Evolutionary conservation across 2,329 filamentous ascomycete species (phyloP).

Genomic region (Penicillium sumatraense): DNA sequence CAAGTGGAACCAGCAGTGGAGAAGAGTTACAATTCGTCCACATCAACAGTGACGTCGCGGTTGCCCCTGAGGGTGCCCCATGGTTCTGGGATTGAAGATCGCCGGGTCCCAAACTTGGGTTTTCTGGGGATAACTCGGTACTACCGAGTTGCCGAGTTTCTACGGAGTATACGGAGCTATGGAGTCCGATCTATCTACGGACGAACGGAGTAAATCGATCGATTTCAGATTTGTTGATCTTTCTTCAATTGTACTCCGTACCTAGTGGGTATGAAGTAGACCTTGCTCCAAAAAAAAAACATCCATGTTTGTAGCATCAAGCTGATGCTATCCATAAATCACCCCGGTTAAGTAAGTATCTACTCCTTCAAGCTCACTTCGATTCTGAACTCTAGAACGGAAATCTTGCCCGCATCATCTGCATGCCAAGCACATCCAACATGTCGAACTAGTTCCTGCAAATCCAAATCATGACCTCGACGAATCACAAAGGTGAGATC

Average conservation of each 20-base stretch:
- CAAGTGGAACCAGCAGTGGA: slow-evolving; percentile 23
- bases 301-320: background rate
- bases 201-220: no score
- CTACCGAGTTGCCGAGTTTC: no score
- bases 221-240: background rate
- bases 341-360: background rate
- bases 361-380: slow-evolving; percentile 11
- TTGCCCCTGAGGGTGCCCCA: background rate
- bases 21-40: background rate
- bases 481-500: slow-evolving; percentile 14
- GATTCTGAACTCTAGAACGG: slow-evolving; percentile 11
- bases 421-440: slow-evolving; percentile 16
- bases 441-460: slow-evolving; percentile 11
- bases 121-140: slow-evolving; percentile 1
- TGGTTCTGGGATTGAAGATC: slow-evolving; percentile 14
- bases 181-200: no score
- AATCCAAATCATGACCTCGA: slow-evolving; percentile 3
- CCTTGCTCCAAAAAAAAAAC: background rate
- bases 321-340: background rate
- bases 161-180: no score
- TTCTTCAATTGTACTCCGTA: background rate
- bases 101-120: slow-evolving; percentile 14
- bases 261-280: background rate
- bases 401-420: slow-evolving; percentile 8
- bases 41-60: slow-evolving; percentile 9